phyloP scores from a whole-genome alignment of 2,329 filamentous ascomycete species.

The Thelonectria blattea region DNA sequence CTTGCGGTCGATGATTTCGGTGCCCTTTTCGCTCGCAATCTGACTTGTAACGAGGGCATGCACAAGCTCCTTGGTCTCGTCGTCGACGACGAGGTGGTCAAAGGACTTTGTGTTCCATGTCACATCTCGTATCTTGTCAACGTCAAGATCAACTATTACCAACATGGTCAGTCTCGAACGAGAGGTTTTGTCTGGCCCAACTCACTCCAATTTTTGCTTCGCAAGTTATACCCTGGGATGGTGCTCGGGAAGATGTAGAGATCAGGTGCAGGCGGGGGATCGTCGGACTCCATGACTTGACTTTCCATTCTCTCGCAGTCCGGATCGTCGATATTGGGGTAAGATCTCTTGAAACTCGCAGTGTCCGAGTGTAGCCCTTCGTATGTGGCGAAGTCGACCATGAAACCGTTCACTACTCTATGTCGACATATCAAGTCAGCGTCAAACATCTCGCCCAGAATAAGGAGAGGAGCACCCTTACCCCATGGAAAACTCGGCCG shows the following conservation, averaged over 20 bases:
- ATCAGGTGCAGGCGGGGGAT: neutral
- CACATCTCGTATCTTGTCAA: constrained; percentile 16
- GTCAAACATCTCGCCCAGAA: neutral
- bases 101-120: constrained; percentile 27
- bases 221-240: constrained; percentile 9
- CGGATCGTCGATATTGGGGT: neutral
- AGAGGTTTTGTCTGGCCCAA: neutral
- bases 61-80: constrained; percentile 5
- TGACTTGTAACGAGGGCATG: neutral
- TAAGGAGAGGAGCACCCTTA: neutral
- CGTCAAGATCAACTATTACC: constrained; percentile 12
- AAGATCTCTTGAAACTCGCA: neutral
- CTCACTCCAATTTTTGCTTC: constrained; percentile 20
- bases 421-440: neutral
- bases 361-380: constrained; percentile 1
- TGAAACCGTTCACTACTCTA: constrained; percentile 8
- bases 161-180: neutral
- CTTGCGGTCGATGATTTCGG: constrained; percentile 5
- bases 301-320: neutral
- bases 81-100: constrained; percentile 15
- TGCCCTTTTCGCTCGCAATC: constrained; percentile 1
- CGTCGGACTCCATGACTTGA: neutral
- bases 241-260: constrained; percentile 2
- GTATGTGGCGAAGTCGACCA: constrained; percentile 7
- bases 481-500: neutral